A percentile compares a stretch with the other conserved stretches of the same genome.
These are phyloP conservation scores for Blastobotrys apis DNA, from an alignment of 1,139 yeast species.

Conservation along the genomic window DNA sequence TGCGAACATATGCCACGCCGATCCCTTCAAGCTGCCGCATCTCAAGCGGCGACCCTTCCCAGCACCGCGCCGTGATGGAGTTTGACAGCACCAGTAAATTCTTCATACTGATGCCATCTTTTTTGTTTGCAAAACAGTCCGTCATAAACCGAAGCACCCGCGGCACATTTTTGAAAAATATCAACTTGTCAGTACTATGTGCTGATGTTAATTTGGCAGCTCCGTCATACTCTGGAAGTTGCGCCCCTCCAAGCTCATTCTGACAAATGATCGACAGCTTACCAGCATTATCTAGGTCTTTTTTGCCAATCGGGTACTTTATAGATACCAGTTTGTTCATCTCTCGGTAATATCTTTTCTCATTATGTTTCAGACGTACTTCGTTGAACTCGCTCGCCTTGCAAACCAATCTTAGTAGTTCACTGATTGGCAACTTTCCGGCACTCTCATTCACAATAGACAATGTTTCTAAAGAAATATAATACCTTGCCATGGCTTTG, in stretches of 20 bases:
- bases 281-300: neutral
- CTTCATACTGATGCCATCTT: conserved; percentile 1
- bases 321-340: conserved; percentile 1
- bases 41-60: conserved; percentile 6
- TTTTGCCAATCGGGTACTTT: conserved; percentile 1
- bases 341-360: conserved; percentile 4
- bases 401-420: conserved; percentile 1
- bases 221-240: conserved; percentile 3
- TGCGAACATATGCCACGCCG: conserved; percentile 1
- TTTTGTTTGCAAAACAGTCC: neutral
- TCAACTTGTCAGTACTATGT: conserved; percentile 1
- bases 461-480: conserved; percentile 3
- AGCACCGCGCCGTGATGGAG: conserved; percentile 1
- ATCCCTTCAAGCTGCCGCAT: conserved; percentile 7
- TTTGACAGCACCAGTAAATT: conserved; percentile 1
- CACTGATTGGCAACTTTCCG: neutral
- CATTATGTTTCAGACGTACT: conserved; percentile 10
- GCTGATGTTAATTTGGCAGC: conserved; percentile 1
- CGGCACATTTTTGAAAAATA: conserved; percentile 5
- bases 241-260: conserved; percentile 4
- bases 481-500: conserved; percentile 3
- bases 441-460: neutral
- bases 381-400: conserved; percentile 6
- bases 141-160: conserved; percentile 2
- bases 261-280: conserved; percentile 6